phyloP scores from a whole-genome alignment of 2,329 filamentous ascomycete species.

The Septoria petroselini region DNA sequence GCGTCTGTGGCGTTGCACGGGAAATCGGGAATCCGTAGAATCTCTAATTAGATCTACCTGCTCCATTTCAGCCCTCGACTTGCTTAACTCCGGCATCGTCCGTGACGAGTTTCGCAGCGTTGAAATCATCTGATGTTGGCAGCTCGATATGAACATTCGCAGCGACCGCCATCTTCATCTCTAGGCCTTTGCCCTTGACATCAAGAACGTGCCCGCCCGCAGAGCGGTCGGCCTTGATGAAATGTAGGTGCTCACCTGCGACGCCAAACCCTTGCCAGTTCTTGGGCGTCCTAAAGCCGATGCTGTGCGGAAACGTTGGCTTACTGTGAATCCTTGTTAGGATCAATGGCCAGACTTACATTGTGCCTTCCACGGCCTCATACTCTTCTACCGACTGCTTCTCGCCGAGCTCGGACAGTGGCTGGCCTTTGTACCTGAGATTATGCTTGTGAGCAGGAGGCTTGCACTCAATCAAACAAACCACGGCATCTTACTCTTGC shows the following conservation, averaged over 20 bases:
- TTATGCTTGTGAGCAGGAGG: no score
- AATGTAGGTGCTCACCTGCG: conserved; percentile 45
- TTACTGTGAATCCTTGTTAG: no score
- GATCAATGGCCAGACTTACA: conserved; percentile 28
- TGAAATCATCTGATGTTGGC: conserved; percentile 42
- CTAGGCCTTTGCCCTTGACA: conserved; percentile 36
- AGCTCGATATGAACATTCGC: conserved; percentile 43
- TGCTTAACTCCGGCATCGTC: conserved; percentile 38
- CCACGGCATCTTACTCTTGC: conserved; percentile 24
- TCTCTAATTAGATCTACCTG: no score
- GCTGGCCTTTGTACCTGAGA: conserved; percentile 33
- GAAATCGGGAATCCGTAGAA: no score
- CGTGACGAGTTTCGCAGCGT: conserved; percentile 37
- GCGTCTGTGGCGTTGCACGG: no score
- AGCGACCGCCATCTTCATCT: conserved; percentile 40
- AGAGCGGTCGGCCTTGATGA: conserved; percentile 39
- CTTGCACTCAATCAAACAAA: neutral
- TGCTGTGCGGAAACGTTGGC: conserved; percentile 13
- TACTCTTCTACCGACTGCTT: conserved; percentile 43
- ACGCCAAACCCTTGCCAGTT: conserved; percentile 44
- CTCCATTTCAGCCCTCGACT: conserved; percentile 36
- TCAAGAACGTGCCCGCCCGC: conserved; percentile 45
- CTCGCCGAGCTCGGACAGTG: conserved; percentile 39
- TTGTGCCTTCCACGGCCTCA: conserved; percentile 39
- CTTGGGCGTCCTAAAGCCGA: conserved; percentile 44